Conservation (phyloP, 202 grass and related monocot species). For the Carex arenaria region DNA sequence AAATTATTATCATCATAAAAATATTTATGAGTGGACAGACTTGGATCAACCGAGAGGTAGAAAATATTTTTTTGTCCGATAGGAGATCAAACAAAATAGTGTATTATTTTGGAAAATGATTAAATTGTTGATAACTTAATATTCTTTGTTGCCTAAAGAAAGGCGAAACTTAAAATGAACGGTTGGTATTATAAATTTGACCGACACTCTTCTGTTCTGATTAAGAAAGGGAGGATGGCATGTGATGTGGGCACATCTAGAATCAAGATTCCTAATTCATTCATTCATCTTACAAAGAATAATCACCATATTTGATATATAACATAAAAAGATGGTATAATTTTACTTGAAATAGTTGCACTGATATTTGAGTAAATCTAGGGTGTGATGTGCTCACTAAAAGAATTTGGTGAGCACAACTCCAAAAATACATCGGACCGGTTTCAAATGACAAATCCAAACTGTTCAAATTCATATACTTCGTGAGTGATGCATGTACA, state of each 20-base stretch:
- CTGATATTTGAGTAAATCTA: too few species aligned
- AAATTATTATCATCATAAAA: too few species aligned
- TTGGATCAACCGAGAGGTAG: neutral
- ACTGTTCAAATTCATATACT: too few species aligned
- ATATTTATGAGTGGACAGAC: too few species aligned
- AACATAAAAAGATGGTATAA: neutral
- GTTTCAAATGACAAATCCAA: too few species aligned
- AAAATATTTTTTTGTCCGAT: neutral
- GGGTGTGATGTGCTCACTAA: too few species aligned
- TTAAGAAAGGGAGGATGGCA: neutral
- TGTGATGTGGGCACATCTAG: constrained; percentile 8
- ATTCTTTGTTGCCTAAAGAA: neutral
- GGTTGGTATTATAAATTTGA: constrained; percentile 3
- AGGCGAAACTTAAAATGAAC: constrained; percentile 11
- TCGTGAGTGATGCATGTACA: too few species aligned
- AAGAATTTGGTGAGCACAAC: too few species aligned
- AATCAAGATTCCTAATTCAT: neutral
- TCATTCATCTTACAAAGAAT: neutral
- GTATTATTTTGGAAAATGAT: neutral
- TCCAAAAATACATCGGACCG: too few species aligned
- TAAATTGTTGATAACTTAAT: neutral
- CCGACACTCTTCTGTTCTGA: neutral
- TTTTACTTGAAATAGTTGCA: neutral
- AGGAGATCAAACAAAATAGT: neutral
- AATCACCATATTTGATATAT: neutral